Conservation (phyloP, 768 basidiomycete genomes). For the Infundibulicybe gibba region DNA sequence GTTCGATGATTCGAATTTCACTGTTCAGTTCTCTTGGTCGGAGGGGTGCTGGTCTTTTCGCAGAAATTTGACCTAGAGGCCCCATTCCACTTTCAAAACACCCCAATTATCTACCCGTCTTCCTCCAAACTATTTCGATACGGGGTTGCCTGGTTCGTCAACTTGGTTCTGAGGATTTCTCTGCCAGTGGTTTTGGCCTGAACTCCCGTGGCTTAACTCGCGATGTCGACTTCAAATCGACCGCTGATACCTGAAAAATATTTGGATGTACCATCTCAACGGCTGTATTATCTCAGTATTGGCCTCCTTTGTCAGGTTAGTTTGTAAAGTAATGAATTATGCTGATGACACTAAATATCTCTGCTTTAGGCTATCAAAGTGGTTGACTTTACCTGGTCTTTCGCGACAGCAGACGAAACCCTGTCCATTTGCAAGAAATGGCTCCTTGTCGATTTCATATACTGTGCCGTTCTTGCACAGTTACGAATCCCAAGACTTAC, state of each 20-base stretch:
- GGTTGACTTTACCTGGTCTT: slow-evolving; percentile 61
- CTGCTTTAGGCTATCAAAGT: slow-evolving; percentile 66
- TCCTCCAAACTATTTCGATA: too few species aligned
- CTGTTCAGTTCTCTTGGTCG: too few species aligned
- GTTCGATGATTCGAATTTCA: too few species aligned
- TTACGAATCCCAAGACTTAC: slow-evolving; percentile 73
- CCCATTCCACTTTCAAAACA: too few species aligned
- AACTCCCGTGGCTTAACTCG: too few species aligned
- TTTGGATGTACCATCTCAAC: slow-evolving; percentile 74
- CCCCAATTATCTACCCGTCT: too few species aligned
- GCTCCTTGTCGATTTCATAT: slow-evolving; percentile 66
- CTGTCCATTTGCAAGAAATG: slow-evolving; percentile 57
- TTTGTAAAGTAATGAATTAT: not conserved
- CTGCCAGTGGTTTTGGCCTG: too few species aligned
- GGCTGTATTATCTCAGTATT: slow-evolving; percentile 74
- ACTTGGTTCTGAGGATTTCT: too few species aligned
- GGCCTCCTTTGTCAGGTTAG: slow-evolving; percentile 75
- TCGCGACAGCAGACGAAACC: slow-evolving; percentile 43
- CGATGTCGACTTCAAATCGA: slow-evolving; percentile 17
- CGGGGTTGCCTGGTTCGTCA: too few species aligned
- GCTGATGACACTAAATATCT: not conserved
- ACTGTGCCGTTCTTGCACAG: slow-evolving; percentile 50
- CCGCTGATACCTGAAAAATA: slow-evolving; percentile 72
- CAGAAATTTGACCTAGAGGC: too few species aligned
- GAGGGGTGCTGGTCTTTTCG: too few species aligned